These are phyloP conservation scores for Zygosaccharomyces bisporus DNA, from an alignment of 805 yeast species.

Conservation along the genomic window DNA sequence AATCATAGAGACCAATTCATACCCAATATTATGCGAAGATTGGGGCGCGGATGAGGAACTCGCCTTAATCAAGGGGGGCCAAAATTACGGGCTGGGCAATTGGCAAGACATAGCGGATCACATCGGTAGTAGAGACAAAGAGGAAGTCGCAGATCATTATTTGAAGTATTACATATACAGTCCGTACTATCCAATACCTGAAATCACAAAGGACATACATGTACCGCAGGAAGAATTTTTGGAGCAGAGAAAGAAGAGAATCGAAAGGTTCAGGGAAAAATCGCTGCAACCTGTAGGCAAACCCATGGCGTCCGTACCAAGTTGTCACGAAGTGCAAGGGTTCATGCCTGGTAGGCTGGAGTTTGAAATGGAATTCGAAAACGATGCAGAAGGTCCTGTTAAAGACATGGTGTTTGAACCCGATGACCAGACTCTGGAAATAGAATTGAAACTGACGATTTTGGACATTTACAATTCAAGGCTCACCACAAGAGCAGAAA, in stretches of 20 bases:
- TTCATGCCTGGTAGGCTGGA: slow-evolving; percentile 98
- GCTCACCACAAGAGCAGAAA: slow-evolving; percentile 86
- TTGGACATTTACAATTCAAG: slow-evolving; percentile 87
- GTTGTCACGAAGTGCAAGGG: slow-evolving; percentile 96
- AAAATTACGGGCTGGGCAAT: slow-evolving; percentile 86
- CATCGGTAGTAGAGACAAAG: slow-evolving; percentile 86
- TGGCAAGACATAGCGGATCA: slow-evolving; percentile 99
- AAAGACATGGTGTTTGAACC: slow-evolving; percentile 96
- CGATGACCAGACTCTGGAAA: slow-evolving; percentile 83
- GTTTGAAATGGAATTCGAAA: slow-evolving; percentile 93
- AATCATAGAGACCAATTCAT: slow-evolving; percentile 90
- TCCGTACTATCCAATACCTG: slow-evolving; percentile 81
- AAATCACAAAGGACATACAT: slow-evolving; percentile 66
- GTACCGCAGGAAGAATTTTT: slow-evolving; percentile 68
- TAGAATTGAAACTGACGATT: slow-evolving; percentile 82
- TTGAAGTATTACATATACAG: slow-evolving; percentile 64
- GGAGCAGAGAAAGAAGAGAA: slow-evolving; percentile 59
- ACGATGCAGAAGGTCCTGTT: slow-evolving; percentile 90
- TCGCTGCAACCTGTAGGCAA: slow-evolving; percentile 85
- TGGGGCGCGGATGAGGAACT: slow-evolving; percentile 99
- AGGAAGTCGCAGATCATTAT: slow-evolving; percentile 87
- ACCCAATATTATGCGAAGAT: slow-evolving; percentile 81
- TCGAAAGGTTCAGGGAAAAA: slow-evolving; percentile 66
- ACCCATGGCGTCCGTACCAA: slow-evolving; percentile 87
- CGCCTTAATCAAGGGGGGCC: slow-evolving; percentile 83